Evolutionary conservation across 1,284 basidiomycete species (phyloP).

Genomic region (Cryptococcus deneoformans): DNA sequence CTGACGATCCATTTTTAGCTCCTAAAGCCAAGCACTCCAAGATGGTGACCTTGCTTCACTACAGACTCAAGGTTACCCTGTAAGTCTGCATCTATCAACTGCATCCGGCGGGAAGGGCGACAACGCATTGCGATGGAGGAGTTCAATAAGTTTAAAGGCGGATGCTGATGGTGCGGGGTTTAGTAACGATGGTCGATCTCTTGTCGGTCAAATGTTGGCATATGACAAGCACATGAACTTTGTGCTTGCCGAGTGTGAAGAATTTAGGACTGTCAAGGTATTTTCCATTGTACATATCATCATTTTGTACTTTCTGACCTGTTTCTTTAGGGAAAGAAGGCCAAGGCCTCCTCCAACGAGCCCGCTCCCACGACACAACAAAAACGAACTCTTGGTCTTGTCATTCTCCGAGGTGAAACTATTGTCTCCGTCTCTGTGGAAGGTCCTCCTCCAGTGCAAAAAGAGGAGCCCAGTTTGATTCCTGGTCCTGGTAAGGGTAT

Average conservation of each 20-base stretch:
- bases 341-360: slow-evolving; percentile 45
- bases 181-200: slow-evolving; percentile 86
- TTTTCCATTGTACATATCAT: not conserved
- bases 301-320: not conserved
- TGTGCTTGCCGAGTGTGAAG: slow-evolving; percentile 95
- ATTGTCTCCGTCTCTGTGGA: slow-evolving; percentile 95
- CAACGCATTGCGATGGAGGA: not conserved
- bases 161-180: not conserved
- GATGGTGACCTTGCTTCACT: slow-evolving; percentile 97
- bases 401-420: slow-evolving; percentile 94
- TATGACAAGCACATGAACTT: slow-evolving; percentile 99
- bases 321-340: slow-evolving; percentile 45
- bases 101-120: not conserved
- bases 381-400: slow-evolving; percentile 88
- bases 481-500: slow-evolving; percentile 90
- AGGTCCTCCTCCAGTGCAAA: slow-evolving; percentile 91
- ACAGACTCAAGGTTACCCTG: slow-evolving; percentile 94
- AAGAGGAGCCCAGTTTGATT: slow-evolving; percentile 65
- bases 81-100: slow-evolving; percentile 17
- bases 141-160: not conserved
- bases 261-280: slow-evolving; percentile 76
- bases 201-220: slow-evolving; percentile 98
- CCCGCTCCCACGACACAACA: slow-evolving; percentile 85
- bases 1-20: slow-evolving; percentile 16
- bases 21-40: slow-evolving; percentile 96